Conservation (phyloP, 2,329 filamentous ascomycete species). For the Stemphylium beticola region DNA sequence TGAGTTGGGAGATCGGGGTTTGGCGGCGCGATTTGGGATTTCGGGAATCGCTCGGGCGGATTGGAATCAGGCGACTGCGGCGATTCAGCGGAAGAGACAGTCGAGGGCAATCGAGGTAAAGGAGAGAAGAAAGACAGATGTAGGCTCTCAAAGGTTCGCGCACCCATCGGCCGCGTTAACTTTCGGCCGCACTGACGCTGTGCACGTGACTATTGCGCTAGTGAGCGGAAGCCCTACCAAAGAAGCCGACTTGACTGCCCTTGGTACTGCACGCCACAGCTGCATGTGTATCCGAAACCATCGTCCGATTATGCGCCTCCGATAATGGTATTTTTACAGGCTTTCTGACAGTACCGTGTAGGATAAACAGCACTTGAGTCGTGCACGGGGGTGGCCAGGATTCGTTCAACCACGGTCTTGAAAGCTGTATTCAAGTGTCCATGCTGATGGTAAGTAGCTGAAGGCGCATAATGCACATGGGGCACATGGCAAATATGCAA, state of each 20-base stretch:
- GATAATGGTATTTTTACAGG: not conserved
- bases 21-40: constrained; percentile 12
- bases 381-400: not conserved
- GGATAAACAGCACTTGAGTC: not conserved
- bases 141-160: constrained; percentile 24
- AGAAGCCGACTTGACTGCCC: not conserved
- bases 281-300: constrained; percentile 1
- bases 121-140: constrained; percentile 24
- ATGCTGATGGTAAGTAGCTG: not conserved
- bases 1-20: constrained; percentile 20
- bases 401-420: not conserved
- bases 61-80: constrained; percentile 15
- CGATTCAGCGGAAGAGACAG: constrained; percentile 22
- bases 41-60: constrained; percentile 16
- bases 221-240: constrained; percentile 6
- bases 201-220: constrained; percentile 19
- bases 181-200: constrained; percentile 22
- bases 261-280: constrained; percentile 4
- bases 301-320: not conserved
- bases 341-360: not conserved
- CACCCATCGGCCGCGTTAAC: constrained; percentile 28
- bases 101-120: constrained; percentile 23
- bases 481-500: not conserved
- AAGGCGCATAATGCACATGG: not conserved
- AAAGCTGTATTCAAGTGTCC: not conserved